Evolutionary conservation across 2,329 filamentous ascomycete genomes (phyloP).

Genomic region (Parastagonospora nodorum): DNA sequence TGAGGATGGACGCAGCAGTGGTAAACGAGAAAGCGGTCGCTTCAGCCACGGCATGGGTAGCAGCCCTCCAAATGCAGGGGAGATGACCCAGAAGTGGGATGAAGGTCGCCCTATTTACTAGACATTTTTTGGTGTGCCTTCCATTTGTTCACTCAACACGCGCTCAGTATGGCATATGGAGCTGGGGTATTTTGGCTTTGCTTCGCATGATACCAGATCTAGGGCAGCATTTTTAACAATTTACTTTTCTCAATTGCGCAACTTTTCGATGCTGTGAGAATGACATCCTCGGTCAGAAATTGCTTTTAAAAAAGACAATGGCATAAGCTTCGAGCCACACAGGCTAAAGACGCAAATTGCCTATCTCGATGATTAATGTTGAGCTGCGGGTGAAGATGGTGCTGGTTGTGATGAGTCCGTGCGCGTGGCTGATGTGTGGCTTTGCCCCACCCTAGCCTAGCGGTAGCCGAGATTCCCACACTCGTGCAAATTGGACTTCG

Average conservation of each 20-base stretch:
- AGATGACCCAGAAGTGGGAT: constrained; percentile 50
- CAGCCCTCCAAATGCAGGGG: constrained; percentile 37
- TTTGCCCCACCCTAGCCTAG: not conserved
- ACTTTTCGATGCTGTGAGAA: no score
- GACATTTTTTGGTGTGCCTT: constrained; percentile 6
- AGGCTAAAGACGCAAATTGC: no score
- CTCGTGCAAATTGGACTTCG: constrained; percentile 32
- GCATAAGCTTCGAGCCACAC: no score
- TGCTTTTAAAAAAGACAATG: no score
- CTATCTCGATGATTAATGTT: not conserved
- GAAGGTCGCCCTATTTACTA: constrained; percentile 56
- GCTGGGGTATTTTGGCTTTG: constrained; percentile 6
- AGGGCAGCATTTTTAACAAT: constrained; percentile 7
- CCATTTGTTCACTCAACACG: constrained; percentile 9
- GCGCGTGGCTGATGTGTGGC: constrained; percentile 23
- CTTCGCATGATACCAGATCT: constrained; percentile 37
- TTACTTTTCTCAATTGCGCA: not conserved
- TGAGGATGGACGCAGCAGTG: constrained; percentile 42
- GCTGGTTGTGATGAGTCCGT: not conserved
- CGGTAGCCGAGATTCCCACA: constrained; percentile 40
- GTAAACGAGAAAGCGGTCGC: constrained; percentile 38
- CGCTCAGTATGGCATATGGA: not conserved
- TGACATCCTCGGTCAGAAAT: no score
- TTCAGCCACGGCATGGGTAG: constrained; percentile 38
- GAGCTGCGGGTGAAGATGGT: not conserved